phyloP scores from a whole-genome alignment of 1,284 basidiomycete genomes.

The Athelia sp. region DNA sequence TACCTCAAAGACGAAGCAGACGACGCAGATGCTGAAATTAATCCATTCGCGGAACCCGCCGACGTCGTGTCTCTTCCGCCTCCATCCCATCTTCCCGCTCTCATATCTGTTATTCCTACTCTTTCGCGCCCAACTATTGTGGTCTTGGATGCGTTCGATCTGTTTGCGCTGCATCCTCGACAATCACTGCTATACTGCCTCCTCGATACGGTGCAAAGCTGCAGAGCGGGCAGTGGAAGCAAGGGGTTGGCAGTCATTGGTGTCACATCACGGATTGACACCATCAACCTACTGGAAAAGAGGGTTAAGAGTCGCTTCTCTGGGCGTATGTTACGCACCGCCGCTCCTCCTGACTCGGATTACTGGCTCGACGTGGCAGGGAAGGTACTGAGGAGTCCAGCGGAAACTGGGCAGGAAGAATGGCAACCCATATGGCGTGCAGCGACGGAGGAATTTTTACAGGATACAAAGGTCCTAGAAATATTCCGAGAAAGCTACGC shows the following conservation, averaged over 20 bases:
- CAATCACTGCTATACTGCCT: conserved; percentile 88
- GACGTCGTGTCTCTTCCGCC: conserved; percentile 45
- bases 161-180: conserved; percentile 84
- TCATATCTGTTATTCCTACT: conserved; percentile 75
- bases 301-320: conserved; percentile 95
- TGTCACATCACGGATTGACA: conserved; percentile 78
- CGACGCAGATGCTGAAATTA: conserved; percentile 23
- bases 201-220: conserved; percentile 76
- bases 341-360: conserved; percentile 46
- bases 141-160: conserved; percentile 86
- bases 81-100: conserved; percentile 73
- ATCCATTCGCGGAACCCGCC: conserved; percentile 33
- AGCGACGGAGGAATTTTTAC: conserved; percentile 53
- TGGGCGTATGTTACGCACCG: conserved; percentile 78
- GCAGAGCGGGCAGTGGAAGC: conserved; percentile 45
- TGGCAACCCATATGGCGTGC: conserved; percentile 56
- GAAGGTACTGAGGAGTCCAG: conserved; percentile 34
- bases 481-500: conserved; percentile 56
- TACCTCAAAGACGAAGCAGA: conserved; percentile 42
- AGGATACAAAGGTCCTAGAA: conserved; percentile 38
- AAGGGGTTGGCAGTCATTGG: conserved; percentile 82
- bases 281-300: conserved; percentile 88
- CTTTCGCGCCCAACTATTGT: conserved; percentile 78
- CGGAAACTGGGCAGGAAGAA: conserved; percentile 28
- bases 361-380: conserved; percentile 49